phyloP scores from a whole-genome alignment of 176 grass and related monocot species.

The Hsuehochloa calcarea region DNA sequence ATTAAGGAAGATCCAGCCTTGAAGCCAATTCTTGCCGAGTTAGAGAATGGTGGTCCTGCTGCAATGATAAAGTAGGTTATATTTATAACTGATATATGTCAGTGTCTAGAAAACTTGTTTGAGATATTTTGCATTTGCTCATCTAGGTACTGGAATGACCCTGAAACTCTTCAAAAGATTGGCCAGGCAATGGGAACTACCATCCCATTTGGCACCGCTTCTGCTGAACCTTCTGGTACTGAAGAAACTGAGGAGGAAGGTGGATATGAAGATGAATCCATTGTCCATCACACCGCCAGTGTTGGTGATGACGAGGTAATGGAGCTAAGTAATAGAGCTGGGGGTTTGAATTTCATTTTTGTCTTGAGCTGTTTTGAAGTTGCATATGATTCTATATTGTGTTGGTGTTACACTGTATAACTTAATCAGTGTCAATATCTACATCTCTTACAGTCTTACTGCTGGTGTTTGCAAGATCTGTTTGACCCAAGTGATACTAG shows the following conservation, averaged over 20 bases:
- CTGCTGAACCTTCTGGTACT: slow-evolving; percentile 51
- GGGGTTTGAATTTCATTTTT: slow-evolving; percentile 1
- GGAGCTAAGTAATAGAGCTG: not conserved
- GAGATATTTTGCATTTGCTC: slow-evolving; percentile 17
- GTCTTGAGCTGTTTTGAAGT: not conserved
- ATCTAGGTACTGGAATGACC: slow-evolving; percentile 95
- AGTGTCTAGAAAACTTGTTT: slow-evolving; percentile 9
- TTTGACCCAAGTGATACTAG: not conserved
- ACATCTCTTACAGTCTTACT: not conserved
- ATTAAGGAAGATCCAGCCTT: slow-evolving; percentile 85
- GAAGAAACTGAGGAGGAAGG: slow-evolving; percentile 73
- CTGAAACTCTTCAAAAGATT: slow-evolving; percentile 87
- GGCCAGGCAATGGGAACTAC: slow-evolving; percentile 88
- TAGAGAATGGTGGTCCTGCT: slow-evolving; percentile 83
- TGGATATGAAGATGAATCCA: slow-evolving; percentile 77
- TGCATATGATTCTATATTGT: slow-evolving; percentile 27
- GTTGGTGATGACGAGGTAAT: slow-evolving; percentile 80
- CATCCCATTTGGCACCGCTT: slow-evolving; percentile 56
- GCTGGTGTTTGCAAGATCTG: not conserved
- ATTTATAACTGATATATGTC: not conserved
- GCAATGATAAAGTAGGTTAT: slow-evolving; percentile 91
- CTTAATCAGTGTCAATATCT: not conserved
- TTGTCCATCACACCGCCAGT: slow-evolving; percentile 80
- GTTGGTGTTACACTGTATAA: not conserved
- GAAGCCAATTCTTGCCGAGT: slow-evolving; percentile 89